Evolutionary conservation across 768 basidiomycete genomes (phyloP).

Genomic region (Amylocystis lapponica): DNA sequence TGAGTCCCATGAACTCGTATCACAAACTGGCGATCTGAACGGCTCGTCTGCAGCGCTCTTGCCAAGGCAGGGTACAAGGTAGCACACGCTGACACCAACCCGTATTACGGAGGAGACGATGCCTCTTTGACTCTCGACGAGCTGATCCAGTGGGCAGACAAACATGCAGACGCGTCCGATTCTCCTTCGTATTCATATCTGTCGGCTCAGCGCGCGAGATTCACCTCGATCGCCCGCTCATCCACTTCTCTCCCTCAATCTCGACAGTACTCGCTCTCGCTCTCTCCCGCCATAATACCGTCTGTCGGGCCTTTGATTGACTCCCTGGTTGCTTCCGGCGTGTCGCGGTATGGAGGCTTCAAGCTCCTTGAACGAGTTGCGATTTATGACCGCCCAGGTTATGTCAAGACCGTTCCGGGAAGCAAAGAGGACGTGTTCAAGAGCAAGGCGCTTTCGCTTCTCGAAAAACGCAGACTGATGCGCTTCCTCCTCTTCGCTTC

Average conservation of each 20-base stretch:
- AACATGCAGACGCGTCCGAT: slow-evolving; percentile 17
- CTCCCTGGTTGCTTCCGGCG: slow-evolving; percentile 73
- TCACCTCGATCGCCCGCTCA: slow-evolving; percentile 41
- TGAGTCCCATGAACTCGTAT: slow-evolving; percentile 37
- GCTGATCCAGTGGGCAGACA: slow-evolving; percentile 62
- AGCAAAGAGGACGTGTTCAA: slow-evolving; percentile 94
- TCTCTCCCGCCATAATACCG: slow-evolving; percentile 79
- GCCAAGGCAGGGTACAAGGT: slow-evolving; percentile 85
- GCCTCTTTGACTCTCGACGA: slow-evolving; percentile 83
- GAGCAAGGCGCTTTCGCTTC: slow-evolving; percentile 62
- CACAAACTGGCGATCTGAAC: slow-evolving; percentile 1
- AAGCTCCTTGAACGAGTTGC: slow-evolving; percentile 70
- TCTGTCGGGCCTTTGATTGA: slow-evolving; percentile 75
- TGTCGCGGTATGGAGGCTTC: slow-evolving; percentile 89
- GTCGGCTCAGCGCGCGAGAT: slow-evolving; percentile 25
- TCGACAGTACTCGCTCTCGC: slow-evolving; percentile 79
- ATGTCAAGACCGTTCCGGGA: slow-evolving; percentile 64
- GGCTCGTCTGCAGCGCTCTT: slow-evolving; percentile 54
- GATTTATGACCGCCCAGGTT: slow-evolving; percentile 45
- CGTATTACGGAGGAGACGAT: slow-evolving; percentile 81
- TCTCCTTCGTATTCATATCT: slow-evolving; percentile 16
- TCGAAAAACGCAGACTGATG: slow-evolving; percentile 90
- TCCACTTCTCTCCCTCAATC: slow-evolving; percentile 43
- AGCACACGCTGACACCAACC: slow-evolving; percentile 80
- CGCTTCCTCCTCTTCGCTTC: slow-evolving; percentile 82